Conservation (phyloP, 2,329 filamentous ascomycete species). For the Diaporthe sp. region DNA sequence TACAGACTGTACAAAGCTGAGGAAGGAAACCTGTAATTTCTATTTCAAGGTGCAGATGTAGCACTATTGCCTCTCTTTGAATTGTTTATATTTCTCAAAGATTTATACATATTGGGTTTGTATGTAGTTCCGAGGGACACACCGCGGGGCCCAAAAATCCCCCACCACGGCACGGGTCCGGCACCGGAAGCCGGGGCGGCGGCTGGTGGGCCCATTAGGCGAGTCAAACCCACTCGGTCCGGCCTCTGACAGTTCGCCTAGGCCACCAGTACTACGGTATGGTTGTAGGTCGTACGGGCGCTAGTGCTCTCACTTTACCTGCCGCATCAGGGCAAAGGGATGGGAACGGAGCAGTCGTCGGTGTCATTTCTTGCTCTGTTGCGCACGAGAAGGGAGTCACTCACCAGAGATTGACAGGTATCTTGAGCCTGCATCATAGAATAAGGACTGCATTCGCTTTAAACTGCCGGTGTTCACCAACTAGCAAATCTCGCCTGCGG, state of each 20-base stretch:
- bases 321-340: constrained; percentile 15
- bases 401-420: background rate
- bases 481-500: background rate
- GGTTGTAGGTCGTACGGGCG: background rate
- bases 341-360: background rate
- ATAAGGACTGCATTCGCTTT: background rate
- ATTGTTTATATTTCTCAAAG: too few species aligned
- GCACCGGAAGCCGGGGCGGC: constrained; percentile 25
- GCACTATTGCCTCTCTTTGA: too few species aligned
- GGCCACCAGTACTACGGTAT: background rate
- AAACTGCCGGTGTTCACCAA: background rate
- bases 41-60: too few species aligned
- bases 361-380: background rate
- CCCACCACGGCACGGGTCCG: constrained; percentile 3
- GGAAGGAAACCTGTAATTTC: too few species aligned
- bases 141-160: background rate
- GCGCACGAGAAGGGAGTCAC: background rate
- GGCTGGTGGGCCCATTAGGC: background rate
- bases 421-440: background rate
- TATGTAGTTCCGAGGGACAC: background rate
- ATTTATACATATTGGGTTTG: too few species aligned
- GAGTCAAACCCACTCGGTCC: background rate
- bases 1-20: too few species aligned
- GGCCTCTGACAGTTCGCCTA: background rate
- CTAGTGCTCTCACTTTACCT: constrained; percentile 19